Base-by-base conservation (phyloP, 768 basidiomycete genomes). In the Panaeolus cyanescens region DNA sequence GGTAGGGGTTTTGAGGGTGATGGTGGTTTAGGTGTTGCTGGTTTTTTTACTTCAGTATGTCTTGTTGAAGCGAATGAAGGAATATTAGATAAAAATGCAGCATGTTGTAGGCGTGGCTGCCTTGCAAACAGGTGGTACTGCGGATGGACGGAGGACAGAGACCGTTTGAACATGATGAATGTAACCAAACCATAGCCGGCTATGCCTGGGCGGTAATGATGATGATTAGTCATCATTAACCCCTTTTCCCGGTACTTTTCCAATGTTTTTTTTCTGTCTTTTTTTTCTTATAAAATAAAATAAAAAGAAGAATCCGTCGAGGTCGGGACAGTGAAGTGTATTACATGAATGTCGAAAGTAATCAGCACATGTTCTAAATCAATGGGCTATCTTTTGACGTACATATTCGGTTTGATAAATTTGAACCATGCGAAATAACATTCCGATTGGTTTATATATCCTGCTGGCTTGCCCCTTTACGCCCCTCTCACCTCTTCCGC, bases 401-500 rank as follows among this genome's bases (percentile, higher is more conserved):
- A 42, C 40, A 42, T 42, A 22, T 42, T 42, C 40, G 40, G 40
- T 42, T 42, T 42, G 40, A 9, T 42, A 20, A 42, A 9, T 42
- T 42, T 42, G 40, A 33, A 32, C 15, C 59, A 61, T 56, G 55
- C 36, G 37, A 55, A 37, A 31, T 28, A 25, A 50, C n/a, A 50
- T 50, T 33, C 42, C 32, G 45, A 42, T 55, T 56, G 30, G 45
- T 25, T 45, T 63, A 60, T 60, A 58, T 61, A 56, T 39, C 55
- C 17, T 58, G 40, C 60, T 64, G 65, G 62, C 54, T 57, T 60
- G 60, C 67, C 65, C 59, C 71, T 62, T 65, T 68, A 58, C 62
- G 64, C 65, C 66, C 67, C 58, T 66, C 64, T 60, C 62, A 45
- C 65, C 63, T 61, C 65, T 68, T 62, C 71, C 62, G 60, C 64